Conservation (phyloP, 2,329 filamentous ascomycete species). For the Metarhizium anisopliae region DNA sequence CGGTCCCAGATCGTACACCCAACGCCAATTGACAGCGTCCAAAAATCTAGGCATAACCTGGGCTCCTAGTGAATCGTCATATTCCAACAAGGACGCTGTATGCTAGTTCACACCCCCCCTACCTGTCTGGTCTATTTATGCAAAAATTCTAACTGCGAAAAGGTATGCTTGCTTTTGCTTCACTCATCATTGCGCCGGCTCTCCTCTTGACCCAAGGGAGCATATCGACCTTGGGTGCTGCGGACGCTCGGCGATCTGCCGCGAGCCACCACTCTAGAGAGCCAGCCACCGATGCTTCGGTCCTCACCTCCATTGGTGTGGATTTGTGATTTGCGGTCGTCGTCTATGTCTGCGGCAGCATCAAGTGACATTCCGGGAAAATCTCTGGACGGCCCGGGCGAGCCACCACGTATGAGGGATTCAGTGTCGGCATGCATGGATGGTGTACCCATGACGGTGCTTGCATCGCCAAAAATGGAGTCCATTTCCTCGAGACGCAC, state of each 20-base stretch:
- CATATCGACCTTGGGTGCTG: slow-evolving; percentile 32
- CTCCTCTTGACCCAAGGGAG: slow-evolving; percentile 33
- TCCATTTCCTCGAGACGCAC: slow-evolving; percentile 97
- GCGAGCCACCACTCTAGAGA: slow-evolving; percentile 30
- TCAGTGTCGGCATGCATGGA: slow-evolving; percentile 65
- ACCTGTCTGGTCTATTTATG: slow-evolving; percentile 26
- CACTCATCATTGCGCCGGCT: slow-evolving; percentile 16
- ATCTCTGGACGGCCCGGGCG: slow-evolving; percentile 58
- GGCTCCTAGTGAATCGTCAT: background rate
- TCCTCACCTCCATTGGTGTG: slow-evolving; percentile 24
- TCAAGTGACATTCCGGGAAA: slow-evolving; percentile 80
- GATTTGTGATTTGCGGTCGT: slow-evolving; percentile 34
- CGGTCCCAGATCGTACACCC: background rate
- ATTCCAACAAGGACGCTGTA: background rate
- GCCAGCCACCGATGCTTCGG: slow-evolving; percentile 42
- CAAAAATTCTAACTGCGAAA: slow-evolving; percentile 20
- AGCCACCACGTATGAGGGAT: slow-evolving; percentile 69
- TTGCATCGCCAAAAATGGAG: slow-evolving; percentile 84
- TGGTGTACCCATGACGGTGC: slow-evolving; percentile 70
- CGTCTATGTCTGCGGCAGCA: slow-evolving; percentile 52
- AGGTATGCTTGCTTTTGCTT: slow-evolving; percentile 11
- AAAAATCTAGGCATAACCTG: slow-evolving; percentile 2
- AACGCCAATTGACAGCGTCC: background rate
- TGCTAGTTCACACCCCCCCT: background rate
- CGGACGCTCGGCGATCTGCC: slow-evolving; percentile 28